Evolutionary conservation across 2,329 filamentous ascomycete species (phyloP), one percentile per base, ranked within the genome.

Genomic region (Arthrobotrys pseudoclavata): DNA sequence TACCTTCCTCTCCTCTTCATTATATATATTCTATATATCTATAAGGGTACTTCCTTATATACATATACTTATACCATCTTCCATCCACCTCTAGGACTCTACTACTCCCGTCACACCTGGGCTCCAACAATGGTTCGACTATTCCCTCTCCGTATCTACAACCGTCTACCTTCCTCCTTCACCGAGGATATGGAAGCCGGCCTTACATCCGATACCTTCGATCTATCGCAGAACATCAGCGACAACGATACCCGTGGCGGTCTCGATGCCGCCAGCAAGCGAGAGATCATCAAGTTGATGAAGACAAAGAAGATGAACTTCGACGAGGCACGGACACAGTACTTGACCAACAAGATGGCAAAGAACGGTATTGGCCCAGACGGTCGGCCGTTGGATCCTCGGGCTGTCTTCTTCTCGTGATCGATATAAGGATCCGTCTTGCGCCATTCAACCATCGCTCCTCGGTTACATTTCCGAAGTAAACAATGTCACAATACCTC

Each of bases 311-410:
- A 90, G 74, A 88, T 98, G 79, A 88, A 87, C 77, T 99, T 99
- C 83, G 95, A 99, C 84, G 93, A 97, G 85, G 96, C 95, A 45
- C 88, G 96, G 81, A 88, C 92, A 81, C 87, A 93, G 53, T 96
- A 92, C 83, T 96, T 94, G 85, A 92, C 97, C 85, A 89, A 92
- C 81, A 87, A 90, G 72, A 97, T 99, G 85, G 90, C 89, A 83
- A 93, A 90, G 83, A 93, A 97, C 82, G 92, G 92, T 63, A 97
- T 99, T 83, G 93, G 91, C 0, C 88, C 92, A 4, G 96, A 99
- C 84, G 96, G 96, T 3, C 86, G 91, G 81, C 96, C 96, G 79
- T 88, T 90, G 83, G 95, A 98, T 86, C 94, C 94, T 79, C 97
- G 97, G 86, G 97, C 97, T 83, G 94, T 98, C 76, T 77, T 77